A percentile compares a stretch with the other conserved stretches of the same genome.
phyloP scores from a whole-genome alignment of 2,329 filamentous ascomycete genomes.

The Penicillium glabrum region DNA sequence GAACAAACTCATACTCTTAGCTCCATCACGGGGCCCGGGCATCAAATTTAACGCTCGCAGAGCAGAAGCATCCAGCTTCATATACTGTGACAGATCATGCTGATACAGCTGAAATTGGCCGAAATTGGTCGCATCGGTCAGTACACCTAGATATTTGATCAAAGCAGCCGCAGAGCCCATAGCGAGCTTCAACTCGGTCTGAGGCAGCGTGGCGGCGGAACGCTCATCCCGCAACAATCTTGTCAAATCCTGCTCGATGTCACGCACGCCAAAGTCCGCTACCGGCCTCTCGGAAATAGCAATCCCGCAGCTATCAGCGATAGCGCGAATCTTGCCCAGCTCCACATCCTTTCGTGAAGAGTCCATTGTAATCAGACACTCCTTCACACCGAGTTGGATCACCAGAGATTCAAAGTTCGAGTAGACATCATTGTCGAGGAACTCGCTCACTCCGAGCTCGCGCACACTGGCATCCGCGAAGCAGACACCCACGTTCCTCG shows the following conservation, averaged over 20 bases:
- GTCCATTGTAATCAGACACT: constrained; percentile 84
- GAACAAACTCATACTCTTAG: constrained; percentile 97
- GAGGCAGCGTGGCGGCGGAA: constrained; percentile 72
- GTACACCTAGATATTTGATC: constrained; percentile 88
- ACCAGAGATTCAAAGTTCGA: constrained; percentile 96
- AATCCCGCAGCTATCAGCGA: constrained; percentile 89
- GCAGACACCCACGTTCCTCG: constrained; percentile 85
- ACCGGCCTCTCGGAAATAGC: constrained; percentile 78
- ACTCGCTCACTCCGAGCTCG: constrained; percentile 94
- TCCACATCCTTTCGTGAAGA: constrained; percentile 82
- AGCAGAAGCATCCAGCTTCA: constrained; percentile 96
- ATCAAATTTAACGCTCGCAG: constrained; percentile 94
- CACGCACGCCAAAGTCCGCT: constrained; percentile 79
- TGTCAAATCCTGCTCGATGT: constrained; percentile 93
- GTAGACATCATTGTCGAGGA: constrained; percentile 97
- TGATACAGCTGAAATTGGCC: constrained; percentile 97
- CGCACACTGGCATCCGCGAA: constrained; percentile 96
- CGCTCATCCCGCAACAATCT: constrained; percentile 84
- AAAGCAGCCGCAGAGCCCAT: constrained; percentile 93
- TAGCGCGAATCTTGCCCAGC: constrained; percentile 78
- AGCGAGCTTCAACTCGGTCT: constrained; percentile 89
- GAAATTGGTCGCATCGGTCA: constrained; percentile 92
- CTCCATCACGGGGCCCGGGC: constrained; percentile 89
- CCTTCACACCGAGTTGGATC: constrained; percentile 93
- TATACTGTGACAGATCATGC: constrained; percentile 93